Evolutionary conservation across 371 early-diverging fungal genomes (phyloP), one percentile per base, ranked within the genome.

Genomic region (Actinomortierella wolfii): DNA sequence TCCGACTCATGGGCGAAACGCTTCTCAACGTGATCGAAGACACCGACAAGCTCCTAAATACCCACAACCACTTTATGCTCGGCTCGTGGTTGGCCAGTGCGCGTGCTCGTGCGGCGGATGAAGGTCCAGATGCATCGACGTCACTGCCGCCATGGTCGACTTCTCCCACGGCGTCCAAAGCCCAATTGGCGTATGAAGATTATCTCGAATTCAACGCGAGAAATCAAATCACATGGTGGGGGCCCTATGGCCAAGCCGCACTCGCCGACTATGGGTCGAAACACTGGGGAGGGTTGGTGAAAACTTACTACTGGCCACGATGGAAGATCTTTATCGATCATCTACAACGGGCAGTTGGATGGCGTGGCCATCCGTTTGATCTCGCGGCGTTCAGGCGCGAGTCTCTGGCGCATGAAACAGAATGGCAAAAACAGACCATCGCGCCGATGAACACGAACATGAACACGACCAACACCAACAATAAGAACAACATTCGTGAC

Each of bases 181-280:
- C 21, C 2, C 6, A 6, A 26, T 51, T 43, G 45, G 43, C 21
- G 2, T 73, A 73, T 20, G 43, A 39, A 14, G 63, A 73, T 20
- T 73, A 73, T 20, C 23, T 73, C 40, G 74, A 73, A 39, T 53
- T 48, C 60, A 56, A 29, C 43, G 67, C 74, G 2, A 62, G 74
- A 0, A 62, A 56, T 34, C 67, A 66, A 28, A 42, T 73, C 48
- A 73, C 74, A 1, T 73, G 74, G 74, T 73, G 74, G 74, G 66
- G 56, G 0, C 74, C 74, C 0, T n/a, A n/a, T 0, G 67, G 67
- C 1, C 74, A 73, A 24, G 13, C 20, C 1, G 23, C 13, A 0
- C 54, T 73, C 23, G 53, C 60, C 0, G 57, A 73, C 34, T 73
- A 73, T 57, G 74, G 59, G 0, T 58, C 63, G 7, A 73, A 73